These are phyloP conservation scores for Purshia tridentata DNA, from an alignment of 306 rosid genomes.

Conservation along the genomic window DNA sequence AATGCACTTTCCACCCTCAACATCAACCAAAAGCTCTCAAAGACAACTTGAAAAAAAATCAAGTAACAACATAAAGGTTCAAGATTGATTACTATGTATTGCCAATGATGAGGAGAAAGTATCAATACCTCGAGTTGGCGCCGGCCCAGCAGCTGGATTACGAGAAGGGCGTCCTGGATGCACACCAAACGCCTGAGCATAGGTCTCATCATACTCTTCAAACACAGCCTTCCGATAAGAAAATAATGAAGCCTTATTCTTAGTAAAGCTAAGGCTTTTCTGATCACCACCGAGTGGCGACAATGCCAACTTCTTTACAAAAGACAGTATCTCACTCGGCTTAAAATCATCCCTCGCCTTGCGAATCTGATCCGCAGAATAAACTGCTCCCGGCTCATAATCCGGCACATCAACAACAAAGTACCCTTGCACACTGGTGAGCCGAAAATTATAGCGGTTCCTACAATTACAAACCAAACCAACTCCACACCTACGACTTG, in stretches of 20 bases:
- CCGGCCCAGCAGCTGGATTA: conserved; percentile 21
- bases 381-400: conserved; percentile 70
- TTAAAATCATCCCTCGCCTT: conserved; percentile 59
- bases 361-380: conserved; percentile 62
- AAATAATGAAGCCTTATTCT: conserved; percentile 61
- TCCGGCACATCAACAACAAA: conserved; percentile 77
- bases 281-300: conserved; percentile 51
- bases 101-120: conserved; percentile 16
- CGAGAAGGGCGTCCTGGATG: conserved; percentile 51
- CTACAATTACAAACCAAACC: conserved; percentile 78
- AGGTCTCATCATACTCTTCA: conserved; percentile 91
- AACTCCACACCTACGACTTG: conserved; percentile 65
- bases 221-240: conserved; percentile 64
- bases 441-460: conserved; percentile 51
- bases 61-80: neutral
- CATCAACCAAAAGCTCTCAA: too few species aligned
- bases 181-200: conserved; percentile 90
- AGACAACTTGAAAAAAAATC: neutral
- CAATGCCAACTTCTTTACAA: conserved; percentile 69
- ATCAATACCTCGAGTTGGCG: conserved; percentile 66
- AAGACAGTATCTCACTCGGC: conserved; percentile 57
- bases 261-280: conserved; percentile 47
- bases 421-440: conserved; percentile 55
- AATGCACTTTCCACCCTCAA: neutral
- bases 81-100: neutral